Conservation (phyloP, 2,329 filamentous ascomycete species). For the Microdochium paspali region DNA sequence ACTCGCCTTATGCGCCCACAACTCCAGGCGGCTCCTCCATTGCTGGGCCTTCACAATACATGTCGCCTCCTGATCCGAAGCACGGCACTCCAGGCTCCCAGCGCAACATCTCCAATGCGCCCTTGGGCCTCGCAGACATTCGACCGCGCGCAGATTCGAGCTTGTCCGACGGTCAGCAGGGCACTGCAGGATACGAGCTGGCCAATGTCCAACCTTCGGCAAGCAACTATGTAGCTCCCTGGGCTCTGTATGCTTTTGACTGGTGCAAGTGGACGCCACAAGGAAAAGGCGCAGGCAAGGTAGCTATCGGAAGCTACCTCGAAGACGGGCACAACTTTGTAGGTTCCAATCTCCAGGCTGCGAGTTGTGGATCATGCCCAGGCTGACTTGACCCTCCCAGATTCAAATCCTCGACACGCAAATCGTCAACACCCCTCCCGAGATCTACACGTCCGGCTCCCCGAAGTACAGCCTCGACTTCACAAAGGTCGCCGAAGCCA, state of each 20-base stretch:
- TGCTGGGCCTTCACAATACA: conserved; percentile 50
- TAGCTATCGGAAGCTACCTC: conserved; percentile 90
- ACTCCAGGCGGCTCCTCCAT: conserved; percentile 48
- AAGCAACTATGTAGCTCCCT: conserved; percentile 89
- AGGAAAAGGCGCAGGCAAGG: conserved; percentile 73
- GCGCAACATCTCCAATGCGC: conserved; percentile 68
- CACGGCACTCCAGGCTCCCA: conserved; percentile 48
- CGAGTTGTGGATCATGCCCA: conserved; percentile 2
- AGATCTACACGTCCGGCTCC: conserved; percentile 59
- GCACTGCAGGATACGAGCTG: conserved; percentile 54
- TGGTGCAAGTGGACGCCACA: conserved; percentile 98
- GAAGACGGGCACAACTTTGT: conserved; percentile 99
- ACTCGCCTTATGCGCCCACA: conserved; percentile 49
- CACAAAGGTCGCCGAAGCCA: conserved; percentile 88
- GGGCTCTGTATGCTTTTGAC: conserved; percentile 93
- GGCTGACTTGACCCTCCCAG: conserved; percentile 33
- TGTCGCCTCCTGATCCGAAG: conserved; percentile 45
- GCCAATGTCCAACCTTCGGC: conserved; percentile 59
- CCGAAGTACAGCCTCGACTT: conserved; percentile 78
- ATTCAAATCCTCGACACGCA: conserved; percentile 96
- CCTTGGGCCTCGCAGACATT: conserved; percentile 86
- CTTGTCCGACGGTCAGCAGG: conserved; percentile 61
- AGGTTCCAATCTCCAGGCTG: conserved; percentile 19
- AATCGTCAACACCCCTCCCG: conserved; percentile 58
- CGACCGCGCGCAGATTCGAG: conserved; percentile 76